Percentiles rank a stretch among this genome's conserved stretches.
phyloP scores from a whole-genome alignment of 2,329 filamentous ascomycete genomes.

The Scytalidium lignicola region DNA sequence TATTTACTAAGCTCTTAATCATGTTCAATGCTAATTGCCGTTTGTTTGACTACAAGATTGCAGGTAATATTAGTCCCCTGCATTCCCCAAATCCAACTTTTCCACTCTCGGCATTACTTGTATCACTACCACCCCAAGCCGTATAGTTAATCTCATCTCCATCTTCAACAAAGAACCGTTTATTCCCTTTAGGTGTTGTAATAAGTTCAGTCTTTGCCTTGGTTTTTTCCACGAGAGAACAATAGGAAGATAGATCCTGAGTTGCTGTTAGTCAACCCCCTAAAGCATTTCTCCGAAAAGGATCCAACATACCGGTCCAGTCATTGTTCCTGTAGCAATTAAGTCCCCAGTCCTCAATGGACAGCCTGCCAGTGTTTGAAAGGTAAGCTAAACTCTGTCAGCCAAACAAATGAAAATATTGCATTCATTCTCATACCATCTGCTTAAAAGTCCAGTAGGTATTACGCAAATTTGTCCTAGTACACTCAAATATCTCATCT shows the following conservation, averaged over 20 bases:
- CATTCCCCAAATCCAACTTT: conserved; percentile 60
- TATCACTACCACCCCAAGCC: conserved; percentile 45
- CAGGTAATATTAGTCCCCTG: conserved; percentile 48
- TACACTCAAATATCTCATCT: no score
- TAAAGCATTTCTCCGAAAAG: not conserved
- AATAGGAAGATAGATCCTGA: no score
- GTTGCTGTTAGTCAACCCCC: no score
- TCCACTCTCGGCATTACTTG: conserved; percentile 34
- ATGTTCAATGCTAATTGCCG: no score
- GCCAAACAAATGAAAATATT: no score
- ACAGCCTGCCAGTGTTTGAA: not conserved
- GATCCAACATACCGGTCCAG: not conserved
- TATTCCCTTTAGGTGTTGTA: no score
- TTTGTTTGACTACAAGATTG: conserved; percentile 14
- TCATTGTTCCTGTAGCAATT: not conserved
- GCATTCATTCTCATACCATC: not conserved
- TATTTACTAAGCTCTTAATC: no score
- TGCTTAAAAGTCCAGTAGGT: not conserved
- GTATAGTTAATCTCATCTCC: conserved; percentile 55
- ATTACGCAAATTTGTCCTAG: no score
- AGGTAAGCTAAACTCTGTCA: not conserved
- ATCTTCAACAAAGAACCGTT: conserved; percentile 42
- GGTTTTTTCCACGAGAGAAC: no score
- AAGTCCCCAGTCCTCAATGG: not conserved
- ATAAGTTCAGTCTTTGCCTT: no score